Evolutionary conservation across 2,329 filamentous ascomycete genomes (phyloP).

Genomic region (Paraphoma sp.): DNA sequence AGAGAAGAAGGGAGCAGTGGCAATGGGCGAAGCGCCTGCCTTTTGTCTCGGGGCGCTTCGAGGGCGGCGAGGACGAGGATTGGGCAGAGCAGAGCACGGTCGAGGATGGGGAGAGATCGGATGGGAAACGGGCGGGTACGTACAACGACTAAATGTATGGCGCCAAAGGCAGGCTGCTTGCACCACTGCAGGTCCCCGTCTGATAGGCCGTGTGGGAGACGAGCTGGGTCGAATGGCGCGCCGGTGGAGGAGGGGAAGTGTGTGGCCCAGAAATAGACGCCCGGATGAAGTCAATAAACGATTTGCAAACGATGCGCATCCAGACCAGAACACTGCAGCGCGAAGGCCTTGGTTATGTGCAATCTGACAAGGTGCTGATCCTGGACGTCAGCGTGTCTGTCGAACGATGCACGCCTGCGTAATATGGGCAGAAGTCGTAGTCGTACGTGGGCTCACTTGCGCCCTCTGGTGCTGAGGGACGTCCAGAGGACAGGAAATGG

Average conservation of each 20-base stretch:
- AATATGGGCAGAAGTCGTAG: constrained; percentile 19
- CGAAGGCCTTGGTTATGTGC: constrained; percentile 29
- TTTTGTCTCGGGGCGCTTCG: constrained; percentile 52
- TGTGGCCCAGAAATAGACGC: constrained; percentile 50
- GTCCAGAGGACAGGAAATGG: constrained; percentile 13
- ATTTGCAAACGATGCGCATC: constrained; percentile 38
- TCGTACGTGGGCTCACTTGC: constrained; percentile 23
- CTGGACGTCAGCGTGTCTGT: constrained; percentile 26
- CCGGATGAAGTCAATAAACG: constrained; percentile 45
- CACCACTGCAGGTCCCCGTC: constrained; percentile 35
- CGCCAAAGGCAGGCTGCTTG: constrained; percentile 40
- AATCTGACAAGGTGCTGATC: constrained; percentile 35
- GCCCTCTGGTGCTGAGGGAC: constrained; percentile 15
- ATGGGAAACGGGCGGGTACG: constrained; percentile 48
- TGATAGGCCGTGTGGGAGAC: constrained; percentile 45
- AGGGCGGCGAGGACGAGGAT: constrained; percentile 31
- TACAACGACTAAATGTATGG: constrained; percentile 48
- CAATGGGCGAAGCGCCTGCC: constrained; percentile 46
- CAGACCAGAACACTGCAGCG: constrained; percentile 39
- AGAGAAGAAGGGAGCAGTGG: constrained; percentile 41
- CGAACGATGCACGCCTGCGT: constrained; percentile 9
- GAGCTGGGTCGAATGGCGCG: constrained; percentile 39
- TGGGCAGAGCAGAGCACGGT: constrained; percentile 39
- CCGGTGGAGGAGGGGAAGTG: constrained; percentile 31
- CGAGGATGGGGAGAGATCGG: constrained; percentile 40